Base-by-base conservation (phyloP, 148 eudicot species). In the Amaranthus palmeri region DNA sequence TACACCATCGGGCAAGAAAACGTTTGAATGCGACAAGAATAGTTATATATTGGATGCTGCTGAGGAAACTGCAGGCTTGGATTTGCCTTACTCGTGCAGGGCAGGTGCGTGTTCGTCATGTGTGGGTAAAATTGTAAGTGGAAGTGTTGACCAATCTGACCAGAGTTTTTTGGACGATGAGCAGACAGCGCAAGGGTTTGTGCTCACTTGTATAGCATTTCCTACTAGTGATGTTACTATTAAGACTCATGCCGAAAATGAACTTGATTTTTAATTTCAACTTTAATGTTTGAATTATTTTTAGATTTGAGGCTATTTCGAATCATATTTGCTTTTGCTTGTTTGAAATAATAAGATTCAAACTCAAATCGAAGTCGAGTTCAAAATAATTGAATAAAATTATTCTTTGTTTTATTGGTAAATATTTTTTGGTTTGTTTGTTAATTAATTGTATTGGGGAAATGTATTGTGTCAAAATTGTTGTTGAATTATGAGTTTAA, bases 31-130 rank as follows among this genome's bases (percentile, higher is more conserved):
- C 72, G 80, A 85, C 0, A 85, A 79, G 3, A 85, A 90, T 48
- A 83, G 68, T 9, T 90, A 88, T 81, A 68, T 92, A 5, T 78
- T 92, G 12, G 96, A 92, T 82, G 83, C 83, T 1, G 93, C 92
- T 0, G 91, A 88, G 80, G 96, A 87, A 82, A 4, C n/a, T n/a
- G n/a, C 9, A 0, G 91, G 90, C 0, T 6, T 81, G 2, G 96
- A 88, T 68, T 77, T 92, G n/a, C 98, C 98, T 0, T 90, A 83
- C 92, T 92, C 96, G 0, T 92, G 96, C 79, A 60, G 96, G 79
- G 96, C 96, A 0, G 93, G 98, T 1, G 78, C 96, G 0, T 92
- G 98, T 90, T 88, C 96, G 2, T 81, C 90, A 0, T 92, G 98
- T n/a, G 88, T 82, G 6, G 98, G 96, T 0, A 90, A 90, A 47